These are phyloP conservation scores for Pythium myriotylum DNA, from an alignment of 352 stramenopile genomes.

Conservation along the genomic window DNA sequence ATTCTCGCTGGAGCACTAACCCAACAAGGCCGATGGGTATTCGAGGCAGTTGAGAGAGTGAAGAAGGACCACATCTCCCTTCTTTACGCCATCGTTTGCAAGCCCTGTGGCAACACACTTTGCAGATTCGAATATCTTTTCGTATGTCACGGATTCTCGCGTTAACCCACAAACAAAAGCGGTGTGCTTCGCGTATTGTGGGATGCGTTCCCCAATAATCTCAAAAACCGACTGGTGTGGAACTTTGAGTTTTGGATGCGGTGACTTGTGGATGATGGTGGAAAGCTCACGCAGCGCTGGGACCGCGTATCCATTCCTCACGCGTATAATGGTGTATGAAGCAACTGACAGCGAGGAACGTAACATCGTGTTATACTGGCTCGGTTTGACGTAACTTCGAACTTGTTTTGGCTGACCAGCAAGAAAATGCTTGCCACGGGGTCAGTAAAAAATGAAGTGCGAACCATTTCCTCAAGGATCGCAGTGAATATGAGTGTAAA, in stretches of 20 bases:
- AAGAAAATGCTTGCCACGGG: background rate
- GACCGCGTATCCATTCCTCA: slow-evolving; percentile 11
- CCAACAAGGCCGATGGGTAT: slow-evolving; percentile 51
- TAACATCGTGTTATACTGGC: too few relatives aligned
- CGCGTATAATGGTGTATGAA: background rate
- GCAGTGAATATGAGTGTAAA: too few relatives aligned
- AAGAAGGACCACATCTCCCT: slow-evolving; percentile 36
- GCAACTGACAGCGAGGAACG: slow-evolving; percentile 6
- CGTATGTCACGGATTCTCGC: slow-evolving; percentile 48
- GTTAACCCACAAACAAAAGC: slow-evolving; percentile 61
- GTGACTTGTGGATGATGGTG: slow-evolving; percentile 36
- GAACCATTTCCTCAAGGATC: too few relatives aligned
- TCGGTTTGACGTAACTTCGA: too few relatives aligned
- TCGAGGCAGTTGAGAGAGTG: slow-evolving; percentile 75
- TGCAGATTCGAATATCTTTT: slow-evolving; percentile 39
- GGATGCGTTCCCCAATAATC: slow-evolving; percentile 39
- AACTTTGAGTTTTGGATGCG: slow-evolving; percentile 46
- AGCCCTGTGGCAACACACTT: slow-evolving; percentile 47
- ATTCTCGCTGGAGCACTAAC: too few relatives aligned
- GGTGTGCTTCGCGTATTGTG: slow-evolving; percentile 35
- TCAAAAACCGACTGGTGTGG: slow-evolving; percentile 52
- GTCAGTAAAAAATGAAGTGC: too few relatives aligned
- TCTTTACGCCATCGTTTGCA: slow-evolving; percentile 27
- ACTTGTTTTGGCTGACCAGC: too few relatives aligned
- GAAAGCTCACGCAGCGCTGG: background rate